Conservation (phyloP, 2,329 filamentous ascomycete genomes). For the Fusarium equiseti region DNA sequence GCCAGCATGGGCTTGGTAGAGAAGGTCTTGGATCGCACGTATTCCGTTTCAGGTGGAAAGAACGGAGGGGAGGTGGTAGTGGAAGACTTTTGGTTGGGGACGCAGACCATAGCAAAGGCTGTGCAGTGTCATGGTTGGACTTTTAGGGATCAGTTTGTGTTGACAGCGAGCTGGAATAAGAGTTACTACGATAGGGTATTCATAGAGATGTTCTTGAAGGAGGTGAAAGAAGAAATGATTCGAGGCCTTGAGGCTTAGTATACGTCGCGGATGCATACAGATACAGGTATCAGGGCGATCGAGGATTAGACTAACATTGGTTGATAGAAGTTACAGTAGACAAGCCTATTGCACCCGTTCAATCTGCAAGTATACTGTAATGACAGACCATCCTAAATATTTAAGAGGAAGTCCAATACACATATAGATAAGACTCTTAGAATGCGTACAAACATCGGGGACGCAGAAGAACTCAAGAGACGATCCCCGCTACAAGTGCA, state of each 20-base stretch:
- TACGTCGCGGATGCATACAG: background rate
- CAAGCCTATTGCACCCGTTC: too few species aligned
- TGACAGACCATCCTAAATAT: too few species aligned
- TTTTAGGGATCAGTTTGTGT: constrained; percentile 49
- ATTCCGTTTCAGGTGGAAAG: constrained; percentile 25
- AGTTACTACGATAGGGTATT: constrained; percentile 46
- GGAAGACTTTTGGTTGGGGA: constrained; percentile 45
- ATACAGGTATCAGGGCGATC: too few species aligned
- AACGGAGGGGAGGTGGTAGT: constrained; percentile 41
- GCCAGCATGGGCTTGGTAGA: constrained; percentile 46
- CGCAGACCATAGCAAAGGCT: constrained; percentile 50
- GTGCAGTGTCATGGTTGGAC: constrained; percentile 49
- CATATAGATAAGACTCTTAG: too few species aligned
- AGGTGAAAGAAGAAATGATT: constrained; percentile 25
- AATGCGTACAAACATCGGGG: too few species aligned
- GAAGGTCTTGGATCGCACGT: constrained; percentile 43
- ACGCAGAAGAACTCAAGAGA: too few species aligned
- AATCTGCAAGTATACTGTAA: too few species aligned
- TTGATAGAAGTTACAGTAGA: too few species aligned
- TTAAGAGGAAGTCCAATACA: too few species aligned
- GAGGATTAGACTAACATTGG: too few species aligned
- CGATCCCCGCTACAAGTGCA: too few species aligned
- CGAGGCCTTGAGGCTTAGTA: background rate
- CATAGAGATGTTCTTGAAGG: constrained; percentile 43
- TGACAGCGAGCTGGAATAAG: constrained; percentile 51